Percentiles rank a stretch among this genome's conserved stretches.
Evolutionary conservation across 352 stramenopile species (phyloP).

Genomic region (Phytophthora fragariaefolia): DNA sequence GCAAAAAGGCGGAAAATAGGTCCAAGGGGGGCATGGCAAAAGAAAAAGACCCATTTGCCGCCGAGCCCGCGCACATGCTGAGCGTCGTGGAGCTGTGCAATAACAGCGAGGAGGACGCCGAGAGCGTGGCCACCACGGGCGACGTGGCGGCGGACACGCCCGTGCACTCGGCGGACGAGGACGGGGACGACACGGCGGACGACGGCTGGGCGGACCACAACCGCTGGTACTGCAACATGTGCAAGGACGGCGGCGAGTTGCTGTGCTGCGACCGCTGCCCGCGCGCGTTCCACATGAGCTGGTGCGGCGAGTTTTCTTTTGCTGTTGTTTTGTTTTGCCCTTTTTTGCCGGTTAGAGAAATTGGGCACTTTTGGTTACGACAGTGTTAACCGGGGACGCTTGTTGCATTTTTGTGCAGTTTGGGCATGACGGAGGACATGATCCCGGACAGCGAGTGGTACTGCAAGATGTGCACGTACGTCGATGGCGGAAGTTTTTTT

Average conservation of each 20-base stretch:
- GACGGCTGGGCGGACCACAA: conserved; percentile 89
- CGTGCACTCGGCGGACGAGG: conserved; percentile 43
- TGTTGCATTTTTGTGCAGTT: conserved; percentile 38
- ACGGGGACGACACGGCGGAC: conserved; percentile 51
- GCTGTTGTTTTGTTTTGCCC: background rate
- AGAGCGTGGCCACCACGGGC: conserved; percentile 33
- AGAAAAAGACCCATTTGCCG: background rate
- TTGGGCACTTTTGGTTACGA: conserved; percentile 10
- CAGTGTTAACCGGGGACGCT: background rate
- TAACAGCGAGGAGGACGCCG: conserved; percentile 57
- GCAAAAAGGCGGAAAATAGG: conserved; percentile 26
- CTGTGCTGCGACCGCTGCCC: conserved; percentile 94
- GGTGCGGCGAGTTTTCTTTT: conserved; percentile 43
- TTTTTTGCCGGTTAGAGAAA: conserved; percentile 5
- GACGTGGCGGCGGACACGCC: conserved; percentile 45
- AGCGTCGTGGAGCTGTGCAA: conserved; percentile 83
- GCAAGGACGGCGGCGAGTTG: conserved; percentile 89
- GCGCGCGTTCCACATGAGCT: conserved; percentile 93
- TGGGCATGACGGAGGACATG: conserved; percentile 77
- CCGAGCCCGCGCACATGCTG: conserved; percentile 60
- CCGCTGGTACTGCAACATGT: conserved; percentile 92
- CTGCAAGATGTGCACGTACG: conserved; percentile 89
- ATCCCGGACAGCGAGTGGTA: conserved; percentile 89
- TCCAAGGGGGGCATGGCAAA: conserved; percentile 4
- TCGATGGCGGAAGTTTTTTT: conserved; percentile 17